Conservation (phyloP, 2,329 filamentous ascomycete species). For the Colletotrichum liriopes region DNA sequence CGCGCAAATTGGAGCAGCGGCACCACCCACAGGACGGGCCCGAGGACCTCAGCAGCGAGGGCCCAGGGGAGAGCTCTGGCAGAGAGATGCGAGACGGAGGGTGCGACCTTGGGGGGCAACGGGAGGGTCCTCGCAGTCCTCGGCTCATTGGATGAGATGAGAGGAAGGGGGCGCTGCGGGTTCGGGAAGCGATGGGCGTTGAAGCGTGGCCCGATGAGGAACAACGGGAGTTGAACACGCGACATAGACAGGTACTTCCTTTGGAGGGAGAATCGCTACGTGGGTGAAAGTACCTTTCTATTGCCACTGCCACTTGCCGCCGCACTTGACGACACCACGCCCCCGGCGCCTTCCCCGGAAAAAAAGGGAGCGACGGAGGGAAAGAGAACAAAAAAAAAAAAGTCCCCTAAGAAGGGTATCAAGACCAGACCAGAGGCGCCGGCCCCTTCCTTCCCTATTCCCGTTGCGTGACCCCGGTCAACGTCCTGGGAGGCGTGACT, state of each 20-base stretch:
- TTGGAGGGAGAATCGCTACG: accelerated
- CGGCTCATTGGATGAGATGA: slow-evolving; percentile 39
- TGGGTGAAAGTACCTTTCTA: neutral
- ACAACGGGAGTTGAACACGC: neutral
- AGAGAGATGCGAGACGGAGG: neutral
- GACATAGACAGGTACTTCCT: slow-evolving; percentile 7
- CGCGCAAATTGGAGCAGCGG: slow-evolving; percentile 37
- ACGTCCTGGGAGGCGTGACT: neutral
- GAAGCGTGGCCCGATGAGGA: slow-evolving; percentile 21
- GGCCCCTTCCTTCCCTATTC: slow-evolving; percentile 17
- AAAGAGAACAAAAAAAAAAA: neutral
- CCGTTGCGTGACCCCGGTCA: slow-evolving; percentile 19
- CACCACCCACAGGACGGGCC: slow-evolving; percentile 1
- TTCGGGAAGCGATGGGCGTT: slow-evolving; percentile 17
- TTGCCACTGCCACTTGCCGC: neutral
- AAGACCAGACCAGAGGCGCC: slow-evolving; percentile 16
- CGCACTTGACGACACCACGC: slow-evolving; percentile 15
- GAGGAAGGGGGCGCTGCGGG: slow-evolving; percentile 23
- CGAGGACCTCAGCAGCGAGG: neutral
- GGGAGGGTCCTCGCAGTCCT: slow-evolving; percentile 38
- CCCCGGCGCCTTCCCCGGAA: slow-evolving; percentile 35
- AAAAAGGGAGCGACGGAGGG: neutral
- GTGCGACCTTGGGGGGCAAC: slow-evolving; percentile 19
- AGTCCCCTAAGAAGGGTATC: slow-evolving; percentile 1
- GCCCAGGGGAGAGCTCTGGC: neutral